Percentiles rank a stretch among this genome's conserved stretches.
Evolutionary conservation across 2,329 filamentous ascomycete genomes (phyloP).

Genomic region (Biscogniauxia mediterranea): DNA sequence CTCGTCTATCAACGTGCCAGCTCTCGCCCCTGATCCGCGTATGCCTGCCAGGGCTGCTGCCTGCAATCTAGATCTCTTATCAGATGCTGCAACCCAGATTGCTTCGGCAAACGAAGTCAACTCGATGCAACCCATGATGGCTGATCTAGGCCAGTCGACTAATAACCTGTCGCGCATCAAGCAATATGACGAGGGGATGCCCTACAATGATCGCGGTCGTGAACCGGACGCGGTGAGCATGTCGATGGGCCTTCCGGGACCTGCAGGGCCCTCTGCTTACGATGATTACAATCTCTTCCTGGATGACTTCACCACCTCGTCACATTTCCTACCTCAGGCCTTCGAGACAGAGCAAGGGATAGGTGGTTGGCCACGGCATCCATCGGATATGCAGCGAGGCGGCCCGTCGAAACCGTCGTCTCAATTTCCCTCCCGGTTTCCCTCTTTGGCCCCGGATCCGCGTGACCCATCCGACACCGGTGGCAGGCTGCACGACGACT

Average conservation of each 20-base stretch:
- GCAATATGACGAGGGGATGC: conserved; percentile 47
- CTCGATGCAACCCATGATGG: conserved; percentile 50
- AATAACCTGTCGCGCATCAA: conserved; percentile 46
- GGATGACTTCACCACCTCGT: conserved; percentile 54
- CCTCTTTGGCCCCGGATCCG: conserved; percentile 53
- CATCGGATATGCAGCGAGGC: conserved; percentile 38
- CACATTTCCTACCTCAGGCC: conserved; percentile 54
- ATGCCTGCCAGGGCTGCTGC: conserved; percentile 45
- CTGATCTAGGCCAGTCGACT: conserved; percentile 42
- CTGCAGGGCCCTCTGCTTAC: conserved; percentile 41
- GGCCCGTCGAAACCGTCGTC: conserved; percentile 48
- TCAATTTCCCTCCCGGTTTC: conserved; percentile 54
- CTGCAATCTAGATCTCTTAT: conserved; percentile 58
- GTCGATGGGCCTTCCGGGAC: conserved; percentile 39
- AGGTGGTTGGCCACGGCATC: conserved; percentile 48
- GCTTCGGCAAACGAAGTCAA: conserved; percentile 54
- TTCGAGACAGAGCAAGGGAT: conserved; percentile 55
- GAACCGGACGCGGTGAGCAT: conserved; percentile 44
- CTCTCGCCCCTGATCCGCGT: conserved; percentile 48
- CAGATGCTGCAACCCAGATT: conserved; percentile 54
- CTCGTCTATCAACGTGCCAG: conserved; percentile 35
- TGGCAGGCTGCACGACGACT: conserved; percentile 41
- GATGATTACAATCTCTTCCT: conserved; percentile 60
- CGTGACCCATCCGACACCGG: conserved; percentile 42
- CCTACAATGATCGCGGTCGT: conserved; percentile 48